Evolutionary conservation across 1,284 basidiomycete genomes (phyloP).

Genomic region (Malassezia equina): DNA sequence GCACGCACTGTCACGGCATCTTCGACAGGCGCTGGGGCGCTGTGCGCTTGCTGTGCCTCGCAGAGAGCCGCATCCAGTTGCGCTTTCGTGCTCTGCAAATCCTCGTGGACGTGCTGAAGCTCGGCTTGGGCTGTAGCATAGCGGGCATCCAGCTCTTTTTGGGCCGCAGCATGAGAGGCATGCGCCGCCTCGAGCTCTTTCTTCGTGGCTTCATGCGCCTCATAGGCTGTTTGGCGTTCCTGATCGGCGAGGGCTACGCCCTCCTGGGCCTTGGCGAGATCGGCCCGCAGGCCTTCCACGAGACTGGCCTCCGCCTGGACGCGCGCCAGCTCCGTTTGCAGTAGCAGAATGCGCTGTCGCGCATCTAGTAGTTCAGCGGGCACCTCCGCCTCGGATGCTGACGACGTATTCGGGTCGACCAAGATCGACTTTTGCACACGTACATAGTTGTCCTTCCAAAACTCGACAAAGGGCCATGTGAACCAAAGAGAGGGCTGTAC

Average conservation of each 20-base stretch:
- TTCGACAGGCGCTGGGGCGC: neutral
- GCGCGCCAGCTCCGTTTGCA: conserved; percentile 20
- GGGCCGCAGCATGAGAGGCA: neutral
- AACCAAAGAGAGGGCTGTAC: conserved; percentile 62
- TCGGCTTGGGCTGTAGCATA: neutral
- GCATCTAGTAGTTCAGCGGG: conserved; percentile 41
- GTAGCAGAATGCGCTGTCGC: conserved; percentile 28
- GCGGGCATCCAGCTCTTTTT: neutral
- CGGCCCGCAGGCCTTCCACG: conserved; percentile 9
- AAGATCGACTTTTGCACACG: conserved; percentile 35
- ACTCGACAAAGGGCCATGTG: conserved; percentile 97
- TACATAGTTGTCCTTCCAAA: conserved; percentile 79
- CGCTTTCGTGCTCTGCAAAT: neutral
- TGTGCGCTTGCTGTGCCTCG: neutral
- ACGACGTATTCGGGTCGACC: conserved; percentile 29
- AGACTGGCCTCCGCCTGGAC: conserved; percentile 13
- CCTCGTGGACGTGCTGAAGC: neutral
- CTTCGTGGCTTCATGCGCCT: neutral
- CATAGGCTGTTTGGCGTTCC: neutral
- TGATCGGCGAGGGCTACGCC: neutral
- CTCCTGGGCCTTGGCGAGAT: conserved; percentile 10
- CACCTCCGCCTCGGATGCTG: conserved; percentile 18
- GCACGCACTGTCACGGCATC: neutral
- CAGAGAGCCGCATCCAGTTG: neutral
- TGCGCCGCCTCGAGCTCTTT: conserved; percentile 2